Evolutionary conservation across 164 flowering plant species (phyloP).

Genomic region (Tetracentron sinense): DNA sequence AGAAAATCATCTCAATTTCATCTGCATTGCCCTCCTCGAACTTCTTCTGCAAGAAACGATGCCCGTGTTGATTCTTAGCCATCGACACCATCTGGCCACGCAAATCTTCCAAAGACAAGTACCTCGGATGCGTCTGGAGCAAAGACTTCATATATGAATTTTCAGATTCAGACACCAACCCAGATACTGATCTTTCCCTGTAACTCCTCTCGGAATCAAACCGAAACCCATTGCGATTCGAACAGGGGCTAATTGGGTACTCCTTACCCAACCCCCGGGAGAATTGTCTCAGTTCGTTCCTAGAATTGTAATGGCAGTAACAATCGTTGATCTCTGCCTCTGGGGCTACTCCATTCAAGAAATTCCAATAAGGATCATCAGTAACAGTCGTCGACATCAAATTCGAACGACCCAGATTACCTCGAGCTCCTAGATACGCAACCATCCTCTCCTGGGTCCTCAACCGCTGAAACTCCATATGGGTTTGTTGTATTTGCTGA

Average conservation of each 20-base stretch:
- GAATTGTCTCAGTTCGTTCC: too few relatives aligned
- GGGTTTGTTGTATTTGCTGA: not conserved
- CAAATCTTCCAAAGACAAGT: conserved; percentile 1
- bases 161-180: too few relatives aligned
- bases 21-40: conserved; percentile 12
- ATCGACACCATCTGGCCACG: conserved; percentile 27
- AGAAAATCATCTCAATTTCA: conserved; percentile 29
- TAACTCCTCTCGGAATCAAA: not conserved
- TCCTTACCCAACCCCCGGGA: not conserved
- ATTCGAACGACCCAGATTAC: too few relatives aligned
- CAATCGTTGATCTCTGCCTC: not conserved
- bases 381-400: too few relatives aligned
- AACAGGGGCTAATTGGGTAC: not conserved
- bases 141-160: too few relatives aligned
- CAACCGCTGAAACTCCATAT: not conserved
- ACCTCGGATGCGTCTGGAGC: not conserved
- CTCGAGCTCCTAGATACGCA: too few relatives aligned
- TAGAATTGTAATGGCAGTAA: too few relatives aligned
- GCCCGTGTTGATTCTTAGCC: conserved; percentile 37
- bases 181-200: too few relatives aligned
- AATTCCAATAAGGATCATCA: too few relatives aligned
- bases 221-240: not conserved
- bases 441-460: too few relatives aligned
- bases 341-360: too few relatives aligned
- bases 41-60: conserved; percentile 25